These are phyloP conservation scores for Cladosporium sp. DNA, from an alignment of 2,329 filamentous ascomycete species.

Conservation along the genomic window DNA sequence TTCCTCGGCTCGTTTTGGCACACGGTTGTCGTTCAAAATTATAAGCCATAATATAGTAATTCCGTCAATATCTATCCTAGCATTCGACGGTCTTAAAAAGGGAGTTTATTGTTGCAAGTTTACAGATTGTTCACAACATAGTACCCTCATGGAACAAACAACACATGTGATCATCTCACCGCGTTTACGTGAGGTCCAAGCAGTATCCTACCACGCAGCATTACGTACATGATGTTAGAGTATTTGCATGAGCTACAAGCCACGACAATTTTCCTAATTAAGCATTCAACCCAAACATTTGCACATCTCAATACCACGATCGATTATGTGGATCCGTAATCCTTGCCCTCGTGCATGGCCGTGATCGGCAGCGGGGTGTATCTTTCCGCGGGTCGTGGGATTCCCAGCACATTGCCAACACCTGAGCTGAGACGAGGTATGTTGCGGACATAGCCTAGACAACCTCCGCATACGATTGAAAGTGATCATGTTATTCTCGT, in stretches of 20 bases:
- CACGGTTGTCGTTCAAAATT: background rate
- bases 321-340: background rate
- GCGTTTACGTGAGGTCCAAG: background rate
- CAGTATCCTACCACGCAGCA: background rate
- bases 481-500: background rate
- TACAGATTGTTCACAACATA: background rate
- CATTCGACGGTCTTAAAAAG: no score
- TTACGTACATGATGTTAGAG: background rate
- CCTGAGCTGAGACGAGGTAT: background rate
- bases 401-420: background rate
- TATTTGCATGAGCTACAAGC: background rate
- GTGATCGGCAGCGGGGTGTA: conserved; percentile 1
- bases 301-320: background rate
- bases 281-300: background rate
- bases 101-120: background rate
- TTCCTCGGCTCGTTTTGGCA: background rate
- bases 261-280: background rate
- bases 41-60: background rate
- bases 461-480: background rate
- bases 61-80: no score
- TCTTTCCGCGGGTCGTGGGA: background rate
- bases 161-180: background rate
- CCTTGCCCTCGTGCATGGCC: background rate
- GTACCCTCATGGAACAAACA: background rate
- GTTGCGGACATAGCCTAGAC: background rate